Base-by-base conservation (phyloP, 2,329 filamentous ascomycete species). In the Claviceps maximensis region DNA sequence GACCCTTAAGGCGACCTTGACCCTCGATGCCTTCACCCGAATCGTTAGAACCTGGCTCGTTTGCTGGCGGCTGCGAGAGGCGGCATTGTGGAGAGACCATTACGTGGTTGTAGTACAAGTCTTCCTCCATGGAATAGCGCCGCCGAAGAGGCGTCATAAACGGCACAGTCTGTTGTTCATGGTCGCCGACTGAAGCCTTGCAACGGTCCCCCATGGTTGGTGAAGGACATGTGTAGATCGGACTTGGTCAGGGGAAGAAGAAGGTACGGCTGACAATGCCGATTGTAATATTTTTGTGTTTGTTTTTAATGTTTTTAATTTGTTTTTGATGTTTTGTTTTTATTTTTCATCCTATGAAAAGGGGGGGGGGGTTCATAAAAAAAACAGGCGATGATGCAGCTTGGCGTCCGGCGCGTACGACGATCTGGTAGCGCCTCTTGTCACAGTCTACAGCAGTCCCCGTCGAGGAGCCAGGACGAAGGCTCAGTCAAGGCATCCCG, bases 71-170 rank as follows among this genome's bases (percentile, higher is more conserved):
- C 57, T 71, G 70, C 50, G 72, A 72, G 23, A 71, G 71, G 58
- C 71, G 72, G 57, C 67, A 65, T 44, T 61, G 61, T n/a, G 66
- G 62, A 47, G 65, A 68, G 36, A 70, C 75, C 73, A 78, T 75
- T 62, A 77, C 66, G 58, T 71, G 68, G 53, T 75, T 73, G 60
- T 78, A 78, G 60, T 73, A 71, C 60, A 74, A 66, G 60, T 78
- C 75, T 67, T 78, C 74, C 63, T 78, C 76, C 68, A 78, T 75
- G 49, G 76, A 78, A 60, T 76, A 70, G 60, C 71, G 70, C 65
- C 69, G 70, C 62, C 71, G 67, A 54, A 66, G 63, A 57, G 65
- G 68, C 67, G 68, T 62, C 61, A 66, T 52, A 60, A 62, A 48
- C 33, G 47, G 49, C 56, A 56, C 53, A 55, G 58, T 59, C 57